These are phyloP conservation scores for Curvularia spicifera DNA, from an alignment of 2,329 filamentous ascomycete genomes.

Conservation along the genomic window DNA sequence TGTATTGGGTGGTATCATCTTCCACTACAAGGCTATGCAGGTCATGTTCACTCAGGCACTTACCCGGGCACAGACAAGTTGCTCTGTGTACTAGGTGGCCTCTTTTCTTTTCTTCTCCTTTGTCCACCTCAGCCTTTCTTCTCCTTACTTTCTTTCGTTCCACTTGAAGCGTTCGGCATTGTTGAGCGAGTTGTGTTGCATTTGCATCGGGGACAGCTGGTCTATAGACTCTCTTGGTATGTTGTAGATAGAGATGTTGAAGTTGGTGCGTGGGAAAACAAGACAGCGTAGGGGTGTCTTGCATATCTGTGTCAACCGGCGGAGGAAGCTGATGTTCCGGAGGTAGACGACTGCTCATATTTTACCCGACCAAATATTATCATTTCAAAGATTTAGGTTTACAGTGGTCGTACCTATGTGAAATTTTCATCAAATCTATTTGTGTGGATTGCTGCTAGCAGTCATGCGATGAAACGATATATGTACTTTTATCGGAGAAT, in stretches of 20 bases:
- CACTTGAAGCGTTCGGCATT: conserved; percentile 10
- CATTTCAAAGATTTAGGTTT: not conserved
- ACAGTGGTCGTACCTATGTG: not conserved
- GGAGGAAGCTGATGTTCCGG: not conserved
- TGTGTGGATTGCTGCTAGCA: not conserved
- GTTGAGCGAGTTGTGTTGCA: conserved; percentile 9
- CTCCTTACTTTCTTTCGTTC: not conserved
- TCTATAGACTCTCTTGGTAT: not conserved
- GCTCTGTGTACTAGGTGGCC: conserved; percentile 37
- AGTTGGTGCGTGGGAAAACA: not conserved
- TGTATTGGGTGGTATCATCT: conserved; percentile 93
- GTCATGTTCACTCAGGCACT: conserved; percentile 76
- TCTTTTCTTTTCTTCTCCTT: not conserved
- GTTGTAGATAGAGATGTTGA: not conserved
- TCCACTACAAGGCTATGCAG: conserved; percentile 96
- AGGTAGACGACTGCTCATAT: not conserved
- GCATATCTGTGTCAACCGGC: not conserved
- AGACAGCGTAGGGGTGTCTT: not conserved
- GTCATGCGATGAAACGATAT: not conserved
- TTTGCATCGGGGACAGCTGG: conserved; percentile 6
- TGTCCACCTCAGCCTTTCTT: not conserved
- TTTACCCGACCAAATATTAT: not conserved
- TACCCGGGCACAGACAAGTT: conserved; percentile 42
- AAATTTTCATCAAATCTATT: not conserved
- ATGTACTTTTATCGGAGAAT: no score